Percentiles rank a stretch among this genome's conserved stretches.
These are phyloP conservation scores for Eucalyptus pauciflora DNA, from an alignment of 345 rosid genomes.

Conservation along the genomic window DNA sequence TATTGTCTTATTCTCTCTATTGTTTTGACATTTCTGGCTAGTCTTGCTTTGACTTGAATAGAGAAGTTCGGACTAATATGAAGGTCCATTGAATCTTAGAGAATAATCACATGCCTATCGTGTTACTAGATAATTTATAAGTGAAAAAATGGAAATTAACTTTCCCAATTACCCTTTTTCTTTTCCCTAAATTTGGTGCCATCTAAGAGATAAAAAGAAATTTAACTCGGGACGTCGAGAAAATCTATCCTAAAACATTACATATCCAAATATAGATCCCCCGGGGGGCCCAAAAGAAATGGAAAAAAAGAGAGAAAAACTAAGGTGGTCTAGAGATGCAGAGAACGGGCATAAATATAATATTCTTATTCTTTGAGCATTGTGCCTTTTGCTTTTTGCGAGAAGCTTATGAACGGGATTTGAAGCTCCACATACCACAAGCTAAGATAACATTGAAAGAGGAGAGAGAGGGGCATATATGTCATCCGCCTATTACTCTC, in stretches of 20 bases:
- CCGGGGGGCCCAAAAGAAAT: no score
- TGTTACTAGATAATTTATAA: no score
- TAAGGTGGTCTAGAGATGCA: background rate
- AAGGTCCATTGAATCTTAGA: background rate
- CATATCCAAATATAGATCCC: no score
- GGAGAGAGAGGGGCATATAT: background rate
- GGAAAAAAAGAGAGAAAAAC: accelerated
- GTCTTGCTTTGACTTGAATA: no score
- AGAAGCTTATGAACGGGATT: background rate
- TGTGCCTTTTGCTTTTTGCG: background rate
- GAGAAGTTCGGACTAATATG: accelerated
- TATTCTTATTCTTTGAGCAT: background rate
- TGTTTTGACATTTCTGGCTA: background rate
- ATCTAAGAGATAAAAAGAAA: no score
- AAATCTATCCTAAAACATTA: no score
- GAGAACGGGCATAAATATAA: background rate
- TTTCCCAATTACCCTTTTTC: no score
- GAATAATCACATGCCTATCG: no score
- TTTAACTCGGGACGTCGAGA: no score
- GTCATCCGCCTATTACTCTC: background rate
- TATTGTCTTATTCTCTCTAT: background rate
- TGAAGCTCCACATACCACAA: background rate
- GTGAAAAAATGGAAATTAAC: no score
- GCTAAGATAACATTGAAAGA: background rate
- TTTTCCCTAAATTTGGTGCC: no score